These are phyloP conservation scores for Mortierella alpina DNA, from an alignment of 192 early-diverging fungal species.

Conservation along the genomic window DNA sequence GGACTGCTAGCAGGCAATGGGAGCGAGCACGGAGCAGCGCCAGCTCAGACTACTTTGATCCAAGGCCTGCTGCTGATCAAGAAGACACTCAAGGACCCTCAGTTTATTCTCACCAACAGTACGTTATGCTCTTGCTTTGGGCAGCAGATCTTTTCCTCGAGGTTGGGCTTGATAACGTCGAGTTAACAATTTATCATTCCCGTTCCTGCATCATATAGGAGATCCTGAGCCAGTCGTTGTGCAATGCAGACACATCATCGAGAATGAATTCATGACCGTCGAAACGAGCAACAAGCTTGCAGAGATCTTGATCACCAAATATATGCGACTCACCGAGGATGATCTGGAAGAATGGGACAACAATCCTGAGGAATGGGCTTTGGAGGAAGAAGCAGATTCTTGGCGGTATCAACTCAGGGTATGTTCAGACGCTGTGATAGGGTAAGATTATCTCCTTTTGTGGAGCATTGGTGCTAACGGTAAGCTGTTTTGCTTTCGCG, in stretches of 20 bases:
- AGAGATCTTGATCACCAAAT: constrained; percentile 80
- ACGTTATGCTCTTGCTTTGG: background rate
- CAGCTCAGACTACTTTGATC: constrained; percentile 62
- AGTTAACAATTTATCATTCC: background rate
- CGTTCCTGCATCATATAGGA: constrained; percentile 18
- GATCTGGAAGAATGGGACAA: constrained; percentile 87
- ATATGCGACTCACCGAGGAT: constrained; percentile 72
- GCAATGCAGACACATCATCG: constrained; percentile 66
- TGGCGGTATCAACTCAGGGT: constrained; percentile 85
- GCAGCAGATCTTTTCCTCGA: background rate
- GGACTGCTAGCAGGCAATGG: constrained; percentile 55
- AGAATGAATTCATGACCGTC: constrained; percentile 74
- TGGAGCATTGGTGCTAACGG: background rate
- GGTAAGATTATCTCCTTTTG: background rate
- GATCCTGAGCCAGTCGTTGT: constrained; percentile 63
- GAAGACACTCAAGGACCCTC: constrained; percentile 68
- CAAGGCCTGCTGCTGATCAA: constrained; percentile 79
- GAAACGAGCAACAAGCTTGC: constrained; percentile 72
- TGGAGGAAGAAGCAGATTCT: constrained; percentile 84
- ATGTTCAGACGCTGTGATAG: constrained; percentile 16
- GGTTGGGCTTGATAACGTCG: background rate
- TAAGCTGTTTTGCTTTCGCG: background rate
- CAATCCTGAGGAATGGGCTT: constrained; percentile 86
- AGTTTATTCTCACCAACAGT: constrained; percentile 55
- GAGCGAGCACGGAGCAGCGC: constrained; percentile 27